Conservation (phyloP, 73 alveolate species). For the Uronychia setigera region DNA sequence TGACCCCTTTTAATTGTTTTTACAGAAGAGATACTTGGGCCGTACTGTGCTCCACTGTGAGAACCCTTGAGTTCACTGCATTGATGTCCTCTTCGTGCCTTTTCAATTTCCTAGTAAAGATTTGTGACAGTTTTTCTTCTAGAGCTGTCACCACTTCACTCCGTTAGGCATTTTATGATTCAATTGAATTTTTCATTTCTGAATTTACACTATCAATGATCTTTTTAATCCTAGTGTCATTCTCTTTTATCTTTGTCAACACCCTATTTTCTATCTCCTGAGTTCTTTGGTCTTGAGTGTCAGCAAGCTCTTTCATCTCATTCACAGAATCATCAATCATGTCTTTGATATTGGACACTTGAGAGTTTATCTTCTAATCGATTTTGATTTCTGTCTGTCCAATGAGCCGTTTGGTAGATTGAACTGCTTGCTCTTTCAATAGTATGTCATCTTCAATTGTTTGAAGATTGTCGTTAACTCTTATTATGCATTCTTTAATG, state of each 20-base stretch:
- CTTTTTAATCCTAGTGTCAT: neutral
- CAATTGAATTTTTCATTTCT: neutral
- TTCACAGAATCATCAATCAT: neutral
- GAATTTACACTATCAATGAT: neutral
- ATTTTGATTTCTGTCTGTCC: neutral
- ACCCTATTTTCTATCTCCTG: neutral
- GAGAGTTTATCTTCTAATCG: neutral
- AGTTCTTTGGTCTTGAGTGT: neutral
- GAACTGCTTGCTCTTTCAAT: neutral
- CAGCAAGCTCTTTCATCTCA: neutral
- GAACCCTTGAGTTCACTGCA: neutral
- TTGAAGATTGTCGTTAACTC: neutral
- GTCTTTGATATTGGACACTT: neutral
- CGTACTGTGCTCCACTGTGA: neutral
- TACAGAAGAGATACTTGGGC: neutral
- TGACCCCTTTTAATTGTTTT: neutral
- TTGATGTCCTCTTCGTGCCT: neutral
- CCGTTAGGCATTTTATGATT: neutral
- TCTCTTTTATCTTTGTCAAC: neutral
- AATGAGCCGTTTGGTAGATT: neutral
- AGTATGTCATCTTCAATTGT: neutral
- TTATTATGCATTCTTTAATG: neutral
- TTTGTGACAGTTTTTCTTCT: neutral
- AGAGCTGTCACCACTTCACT: neutral
- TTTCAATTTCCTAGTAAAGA: no score